phyloP scores from a whole-genome alignment of 2,329 filamentous ascomycete genomes.

The Phyllosticta paracitricarpa region DNA sequence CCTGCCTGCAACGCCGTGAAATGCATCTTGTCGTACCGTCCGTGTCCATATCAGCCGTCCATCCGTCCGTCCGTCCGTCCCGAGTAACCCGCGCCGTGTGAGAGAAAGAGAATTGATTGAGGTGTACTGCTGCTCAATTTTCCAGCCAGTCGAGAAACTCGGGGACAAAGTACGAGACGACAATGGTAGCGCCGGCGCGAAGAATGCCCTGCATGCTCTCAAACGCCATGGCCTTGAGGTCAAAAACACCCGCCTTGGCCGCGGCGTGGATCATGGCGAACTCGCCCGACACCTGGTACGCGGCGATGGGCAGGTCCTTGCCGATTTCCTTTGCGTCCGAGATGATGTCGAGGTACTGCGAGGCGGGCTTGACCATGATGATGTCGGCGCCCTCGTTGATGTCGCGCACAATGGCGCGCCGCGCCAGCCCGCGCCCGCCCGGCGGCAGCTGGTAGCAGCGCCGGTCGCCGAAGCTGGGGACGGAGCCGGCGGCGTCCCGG shows the following conservation, averaged over 20 bases:
- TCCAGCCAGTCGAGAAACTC: conserved; percentile 57
- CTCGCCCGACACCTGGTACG: conserved; percentile 95
- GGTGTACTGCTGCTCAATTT: conserved; percentile 14
- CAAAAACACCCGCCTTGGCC: conserved; percentile 92
- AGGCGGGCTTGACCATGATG: conserved; percentile 98
- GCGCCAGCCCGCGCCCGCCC: conserved; percentile 80
- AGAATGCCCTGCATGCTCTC: conserved; percentile 91
- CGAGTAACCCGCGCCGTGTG: too few relatives aligned
- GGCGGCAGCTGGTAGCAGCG: conserved; percentile 95
- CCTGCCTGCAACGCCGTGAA: too few relatives aligned
- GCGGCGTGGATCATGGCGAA: conserved; percentile 96
- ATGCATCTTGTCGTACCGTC: too few relatives aligned
- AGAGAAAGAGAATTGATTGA: too few relatives aligned
- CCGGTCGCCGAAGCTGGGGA: conserved; percentile 85
- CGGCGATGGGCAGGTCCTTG: conserved; percentile 81
- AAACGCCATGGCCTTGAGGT: conserved; percentile 87
- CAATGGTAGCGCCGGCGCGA: conserved; percentile 82
- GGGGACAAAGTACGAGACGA: conserved; percentile 90
- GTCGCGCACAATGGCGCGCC: conserved; percentile 81
- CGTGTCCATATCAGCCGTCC: too few relatives aligned
- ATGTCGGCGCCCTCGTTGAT: conserved; percentile 92
- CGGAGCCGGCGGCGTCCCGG: conserved; percentile 87
- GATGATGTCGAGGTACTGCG: conserved; percentile 94
- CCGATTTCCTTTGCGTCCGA: conserved; percentile 93
- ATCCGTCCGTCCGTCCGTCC: too few relatives aligned